Percentiles rank a stretch among this genome's conserved stretches.
Evolutionary conservation across 352 stramenopile species (phyloP).

Genomic region (Phytophthora idaei): DNA sequence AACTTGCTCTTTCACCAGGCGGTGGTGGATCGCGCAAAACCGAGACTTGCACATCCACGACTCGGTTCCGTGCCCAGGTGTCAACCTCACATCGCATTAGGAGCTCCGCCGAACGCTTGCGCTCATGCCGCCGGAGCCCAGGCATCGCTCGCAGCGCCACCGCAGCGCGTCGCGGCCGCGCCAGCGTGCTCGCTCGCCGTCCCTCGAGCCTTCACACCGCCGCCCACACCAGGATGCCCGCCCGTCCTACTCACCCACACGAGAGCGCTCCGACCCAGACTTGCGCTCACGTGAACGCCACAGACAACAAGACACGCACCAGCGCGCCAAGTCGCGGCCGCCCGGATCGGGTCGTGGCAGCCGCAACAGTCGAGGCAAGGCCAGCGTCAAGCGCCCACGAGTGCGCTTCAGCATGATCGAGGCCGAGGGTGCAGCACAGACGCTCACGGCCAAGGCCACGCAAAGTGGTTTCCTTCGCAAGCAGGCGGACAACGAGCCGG

Average conservation of each 20-base stretch:
- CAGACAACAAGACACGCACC: conserved; percentile 12
- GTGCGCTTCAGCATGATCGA: conserved; percentile 61
- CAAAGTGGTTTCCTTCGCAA: conserved; percentile 72
- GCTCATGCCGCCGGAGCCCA: conserved; percentile 37
- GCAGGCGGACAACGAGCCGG: conserved; percentile 81
- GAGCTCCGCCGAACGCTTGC: conserved; percentile 3
- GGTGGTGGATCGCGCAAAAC: conserved; percentile 2
- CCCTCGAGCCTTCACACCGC: conserved; percentile 20
- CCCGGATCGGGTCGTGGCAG: conserved; percentile 16
- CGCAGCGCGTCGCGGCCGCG: conserved; percentile 28
- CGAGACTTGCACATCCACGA: conserved; percentile 10
- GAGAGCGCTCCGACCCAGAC: conserved; percentile 27
- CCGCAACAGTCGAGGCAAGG: conserved; percentile 17
- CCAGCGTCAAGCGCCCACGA: conserved; percentile 47
- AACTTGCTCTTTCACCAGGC: conserved; percentile 33
- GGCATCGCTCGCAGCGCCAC: conserved; percentile 28
- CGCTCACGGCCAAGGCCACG: conserved; percentile 53
- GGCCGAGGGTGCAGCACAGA: conserved; percentile 47
- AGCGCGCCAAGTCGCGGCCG: conserved; percentile 32
- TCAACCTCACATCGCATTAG: conserved; percentile 28
- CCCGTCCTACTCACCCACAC: conserved; percentile 25
- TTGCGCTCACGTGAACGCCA: conserved; percentile 22
- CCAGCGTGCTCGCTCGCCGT: conserved; percentile 15
- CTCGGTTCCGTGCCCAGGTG: conserved; percentile 1
- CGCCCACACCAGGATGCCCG: conserved; percentile 16